Percentiles rank a stretch among this genome's conserved stretches.
Conservation (phyloP, 495 filamentous ascomycete genomes). For the Trichoderma erinaceum region DNA sequence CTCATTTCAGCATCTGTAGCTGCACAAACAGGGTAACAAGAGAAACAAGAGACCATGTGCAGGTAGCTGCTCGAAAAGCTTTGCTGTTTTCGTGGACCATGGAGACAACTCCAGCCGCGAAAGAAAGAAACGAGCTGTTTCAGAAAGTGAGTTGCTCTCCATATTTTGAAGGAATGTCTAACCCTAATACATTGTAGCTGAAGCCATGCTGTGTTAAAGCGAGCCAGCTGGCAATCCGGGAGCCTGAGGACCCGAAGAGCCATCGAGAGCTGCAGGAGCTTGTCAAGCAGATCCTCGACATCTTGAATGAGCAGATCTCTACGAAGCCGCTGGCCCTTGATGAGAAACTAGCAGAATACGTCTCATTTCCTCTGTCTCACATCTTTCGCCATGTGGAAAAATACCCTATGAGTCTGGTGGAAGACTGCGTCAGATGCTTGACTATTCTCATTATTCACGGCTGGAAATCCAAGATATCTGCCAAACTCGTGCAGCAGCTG, state of each 20-base stretch:
- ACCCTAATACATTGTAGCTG: constrained; percentile 46
- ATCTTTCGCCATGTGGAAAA: constrained; percentile 71
- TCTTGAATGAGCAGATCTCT: constrained; percentile 47
- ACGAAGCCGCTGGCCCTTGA: constrained; percentile 56
- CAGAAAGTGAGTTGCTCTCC: constrained; percentile 28
- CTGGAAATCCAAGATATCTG: constrained; percentile 63
- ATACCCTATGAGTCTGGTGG: constrained; percentile 65
- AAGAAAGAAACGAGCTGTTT: constrained; percentile 36
- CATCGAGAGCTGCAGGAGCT: constrained; percentile 49
- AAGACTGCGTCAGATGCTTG: constrained; percentile 68
- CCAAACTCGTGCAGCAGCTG: constrained; percentile 72
- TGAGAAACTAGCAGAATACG: constrained; percentile 82
- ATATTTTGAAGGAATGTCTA: not conserved
- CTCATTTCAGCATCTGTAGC: not conserved
- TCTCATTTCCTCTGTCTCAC: constrained; percentile 87
- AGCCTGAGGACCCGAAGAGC: constrained; percentile 47
- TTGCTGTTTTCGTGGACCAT: constrained; percentile 13
- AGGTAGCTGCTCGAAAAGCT: constrained; percentile 1
- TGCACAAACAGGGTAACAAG: not conserved
- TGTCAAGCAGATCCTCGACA: constrained; percentile 46
- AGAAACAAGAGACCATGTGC: not conserved
- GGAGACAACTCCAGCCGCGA: not conserved
- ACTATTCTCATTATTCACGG: constrained; percentile 65
- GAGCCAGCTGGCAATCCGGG: constrained; percentile 59
- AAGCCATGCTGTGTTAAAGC: constrained; percentile 73